A percentile compares a stretch with the other conserved stretches of the same genome.
phyloP scores from a whole-genome alignment of 208 protist genomes.

The Porcisia hertigi region DNA sequence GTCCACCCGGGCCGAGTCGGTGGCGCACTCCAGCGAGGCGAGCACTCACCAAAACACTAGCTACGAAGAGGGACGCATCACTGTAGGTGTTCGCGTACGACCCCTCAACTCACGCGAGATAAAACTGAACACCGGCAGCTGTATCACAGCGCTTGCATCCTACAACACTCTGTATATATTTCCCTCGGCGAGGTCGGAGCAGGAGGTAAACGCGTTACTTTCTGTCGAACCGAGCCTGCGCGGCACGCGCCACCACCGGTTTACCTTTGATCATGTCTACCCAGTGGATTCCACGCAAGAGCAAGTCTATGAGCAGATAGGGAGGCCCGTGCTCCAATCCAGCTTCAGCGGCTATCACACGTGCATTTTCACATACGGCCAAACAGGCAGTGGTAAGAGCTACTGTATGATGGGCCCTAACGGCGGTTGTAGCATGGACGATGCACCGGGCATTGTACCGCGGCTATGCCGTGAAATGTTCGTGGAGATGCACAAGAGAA shows the following conservation, averaged over 20 bases:
- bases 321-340: conserved; percentile 78
- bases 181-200: conserved; percentile 10
- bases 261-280: conserved; percentile 86
- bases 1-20: neutral
- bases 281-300: conserved; percentile 57
- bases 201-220: conserved; percentile 14
- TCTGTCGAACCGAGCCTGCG: conserved; percentile 13
- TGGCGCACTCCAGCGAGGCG: neutral
- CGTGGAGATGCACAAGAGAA: conserved; percentile 32
- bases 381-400: conserved; percentile 90
- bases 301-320: conserved; percentile 88
- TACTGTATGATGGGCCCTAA: conserved; percentile 90
- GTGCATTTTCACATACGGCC: conserved; percentile 93
- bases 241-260: conserved; percentile 35
- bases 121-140: conserved; percentile 23
- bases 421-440: conserved; percentile 53
- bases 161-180: conserved; percentile 58
- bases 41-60: neutral
- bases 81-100: conserved; percentile 76
- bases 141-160: conserved; percentile 39
- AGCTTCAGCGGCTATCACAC: conserved; percentile 89
- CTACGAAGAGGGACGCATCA: conserved; percentile 73
- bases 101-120: conserved; percentile 64
- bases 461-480: conserved; percentile 80
- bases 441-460: conserved; percentile 82